A percentile compares a stretch with the other conserved stretches of the same genome.
These are phyloP conservation scores for Arthrobotrys pseudoclavata DNA, from an alignment of 2,329 filamentous ascomycete genomes.

Conservation along the genomic window DNA sequence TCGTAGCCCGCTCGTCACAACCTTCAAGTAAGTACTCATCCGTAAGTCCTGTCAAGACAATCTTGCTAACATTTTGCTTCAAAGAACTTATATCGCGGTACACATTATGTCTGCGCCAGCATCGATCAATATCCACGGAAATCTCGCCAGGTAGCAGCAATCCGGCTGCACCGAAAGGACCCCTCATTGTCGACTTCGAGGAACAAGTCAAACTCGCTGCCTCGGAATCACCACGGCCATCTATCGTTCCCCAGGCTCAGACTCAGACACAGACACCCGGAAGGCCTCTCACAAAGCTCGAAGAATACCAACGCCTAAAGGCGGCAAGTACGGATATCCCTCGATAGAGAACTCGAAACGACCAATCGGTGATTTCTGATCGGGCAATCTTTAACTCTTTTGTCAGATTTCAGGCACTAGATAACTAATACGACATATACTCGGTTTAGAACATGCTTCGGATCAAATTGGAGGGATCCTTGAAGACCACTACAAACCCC, in stretches of 20 bases:
- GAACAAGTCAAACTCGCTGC: slow-evolving; percentile 33
- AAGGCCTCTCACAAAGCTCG: slow-evolving; percentile 32
- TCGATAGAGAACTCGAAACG: not conserved
- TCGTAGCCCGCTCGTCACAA: slow-evolving; percentile 31
- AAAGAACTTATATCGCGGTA: slow-evolving; percentile 30
- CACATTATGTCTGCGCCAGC: slow-evolving; percentile 6
- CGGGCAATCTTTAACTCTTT: not conserved
- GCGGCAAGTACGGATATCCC: slow-evolving; percentile 38
- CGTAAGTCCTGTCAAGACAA: not conserved
- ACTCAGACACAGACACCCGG: not conserved
- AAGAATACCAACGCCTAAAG: slow-evolving; percentile 38
- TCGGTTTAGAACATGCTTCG: slow-evolving; percentile 7
- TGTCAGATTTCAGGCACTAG: not conserved
- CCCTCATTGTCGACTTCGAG: slow-evolving; percentile 49
- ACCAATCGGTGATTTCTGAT: not conserved
- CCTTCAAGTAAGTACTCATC: slow-evolving; percentile 27
- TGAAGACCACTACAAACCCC: slow-evolving; percentile 74
- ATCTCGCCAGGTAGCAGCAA: slow-evolving; percentile 6
- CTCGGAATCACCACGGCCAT: not conserved
- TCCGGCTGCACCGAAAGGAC: slow-evolving; percentile 25
- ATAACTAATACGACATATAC: slow-evolving; percentile 13
- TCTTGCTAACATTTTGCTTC: not conserved
- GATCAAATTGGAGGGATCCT: slow-evolving; percentile 63
- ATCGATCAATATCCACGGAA: slow-evolving; percentile 34
- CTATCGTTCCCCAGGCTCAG: not conserved